Evolutionary conservation across 2,329 filamentous ascomycete genomes (phyloP), one percentile per base, ranked within the genome.

Genomic region (Gnomoniopsis sp.): DNA sequence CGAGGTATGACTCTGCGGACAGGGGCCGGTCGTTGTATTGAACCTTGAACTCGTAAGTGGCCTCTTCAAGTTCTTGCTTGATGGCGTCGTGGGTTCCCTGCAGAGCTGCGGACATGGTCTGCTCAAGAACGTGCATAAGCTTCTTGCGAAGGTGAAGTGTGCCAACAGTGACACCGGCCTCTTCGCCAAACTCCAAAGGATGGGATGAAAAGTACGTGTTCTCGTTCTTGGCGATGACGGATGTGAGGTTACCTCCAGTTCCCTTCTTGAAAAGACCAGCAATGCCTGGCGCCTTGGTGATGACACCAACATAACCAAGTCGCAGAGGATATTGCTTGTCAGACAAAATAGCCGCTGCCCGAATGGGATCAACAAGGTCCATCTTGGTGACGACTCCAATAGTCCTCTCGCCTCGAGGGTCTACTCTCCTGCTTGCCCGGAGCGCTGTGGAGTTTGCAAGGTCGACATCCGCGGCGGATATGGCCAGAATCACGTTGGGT

Each of bases 361-460:
- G 86, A 8, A 80, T 78, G 3, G 95, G 83, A 65, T 98, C 93
- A 8, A 99, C 93, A 22, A 99, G 81, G 68, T 99, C 95, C 93
- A 99, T 97, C 77, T 99, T 99, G 3, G 95, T 99, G 46, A 99
- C 88, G n/a, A 99, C 95, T 48, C 95, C 95, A 69, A 99, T 99
- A 0, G 95, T 99, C 62, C 95, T 84, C 75, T 99, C 95, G 56
- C 95, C 95, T 61, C 95, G 83, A 1, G 95, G 95, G 68, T 99
- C 95, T 30, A 98, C 93, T 65, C 93, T 85, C 63, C 95, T 85
- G 65, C 93, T 96, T 19, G 95, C 92, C 66, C 93, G 83, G 23
- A 99, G 76, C 6, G 95, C 93, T 7, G 95, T 95, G 1, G 95
- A 99, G 72, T 99, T 99, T 22, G 95, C 95, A 58, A 99, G 75